Evolutionary conservation across 83 land plant species (phyloP).

Genomic region (Diphasiastrum complanatum): DNA sequence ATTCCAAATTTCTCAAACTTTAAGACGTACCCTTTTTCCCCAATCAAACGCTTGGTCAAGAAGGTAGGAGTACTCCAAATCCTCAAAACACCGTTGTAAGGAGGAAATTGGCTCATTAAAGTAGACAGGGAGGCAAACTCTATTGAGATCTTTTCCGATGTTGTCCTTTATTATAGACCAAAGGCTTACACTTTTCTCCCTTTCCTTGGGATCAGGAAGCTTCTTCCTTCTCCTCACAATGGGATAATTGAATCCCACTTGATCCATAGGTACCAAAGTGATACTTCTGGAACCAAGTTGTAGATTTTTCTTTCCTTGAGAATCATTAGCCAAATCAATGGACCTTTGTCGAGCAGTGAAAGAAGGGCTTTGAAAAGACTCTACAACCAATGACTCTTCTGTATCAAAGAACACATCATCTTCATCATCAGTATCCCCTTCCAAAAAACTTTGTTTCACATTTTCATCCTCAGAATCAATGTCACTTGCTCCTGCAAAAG

Average conservation of each 20-base stretch:
- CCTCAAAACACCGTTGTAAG: conserved; percentile 7
- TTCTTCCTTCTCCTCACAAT: conserved; percentile 3
- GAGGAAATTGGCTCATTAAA: too few relatives aligned
- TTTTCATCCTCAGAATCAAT: conserved; percentile 7
- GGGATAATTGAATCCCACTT: conserved; percentile 2
- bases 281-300: too few relatives aligned
- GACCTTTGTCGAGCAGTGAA: not conserved
- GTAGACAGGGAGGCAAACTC: conserved; percentile 13
- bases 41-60: conserved; percentile 3
- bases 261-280: too few relatives aligned
- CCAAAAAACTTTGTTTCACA: not conserved
- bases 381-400: not conserved
- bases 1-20: not conserved
- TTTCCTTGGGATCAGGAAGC: conserved; percentile 14
- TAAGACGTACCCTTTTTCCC: conserved; percentile 2
- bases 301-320: too few relatives aligned
- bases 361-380: conserved; percentile 1
- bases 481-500: conserved; percentile 10
- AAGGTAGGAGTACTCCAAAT: conserved; percentile 10
- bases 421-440: conserved; percentile 10
- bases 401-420: not conserved
- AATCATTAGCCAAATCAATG: not conserved
- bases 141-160: conserved; percentile 7
- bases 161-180: conserved; percentile 12
- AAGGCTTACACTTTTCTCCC: conserved; percentile 12